Conservation (phyloP, 2,329 filamentous ascomycete species). For the Westerdykella sp. region DNA sequence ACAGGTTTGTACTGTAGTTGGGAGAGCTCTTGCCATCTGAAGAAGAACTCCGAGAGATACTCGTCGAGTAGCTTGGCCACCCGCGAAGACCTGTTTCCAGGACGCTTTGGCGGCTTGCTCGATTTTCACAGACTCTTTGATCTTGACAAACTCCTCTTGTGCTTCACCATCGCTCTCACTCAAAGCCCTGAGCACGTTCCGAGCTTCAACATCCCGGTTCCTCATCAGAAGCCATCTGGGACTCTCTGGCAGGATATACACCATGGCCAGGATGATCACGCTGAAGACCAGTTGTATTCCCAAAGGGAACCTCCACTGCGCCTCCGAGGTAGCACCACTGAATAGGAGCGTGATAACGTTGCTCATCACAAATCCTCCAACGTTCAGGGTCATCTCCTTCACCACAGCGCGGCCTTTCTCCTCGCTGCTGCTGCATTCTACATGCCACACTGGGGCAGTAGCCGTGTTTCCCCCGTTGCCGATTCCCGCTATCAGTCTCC, state of each 20-base stretch:
- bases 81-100: conserved; percentile 16
- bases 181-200: neutral
- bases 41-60: conserved; percentile 16
- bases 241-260: conserved; percentile 4
- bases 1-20: neutral
- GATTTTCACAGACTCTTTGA: conserved; percentile 12
- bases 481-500: conserved; percentile 35
- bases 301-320: conserved; percentile 16
- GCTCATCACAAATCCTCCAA: conserved; percentile 42
- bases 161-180: conserved; percentile 10
- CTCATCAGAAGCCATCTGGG: conserved; percentile 7
- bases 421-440: conserved; percentile 39
- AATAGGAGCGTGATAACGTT: conserved; percentile 32
- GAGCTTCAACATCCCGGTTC: conserved; percentile 4
- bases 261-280: conserved; percentile 1
- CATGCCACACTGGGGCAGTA: conserved; percentile 40
- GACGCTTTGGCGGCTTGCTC: conserved; percentile 16
- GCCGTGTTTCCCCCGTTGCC: conserved; percentile 30
- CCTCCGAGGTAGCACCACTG: conserved; percentile 11
- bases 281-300: conserved; percentile 15
- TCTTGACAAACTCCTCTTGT: conserved; percentile 11
- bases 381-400: conserved; percentile 46
- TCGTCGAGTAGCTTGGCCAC: conserved; percentile 12
- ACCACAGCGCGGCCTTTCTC: conserved; percentile 52
- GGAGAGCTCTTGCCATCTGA: conserved; percentile 5